Base-by-base conservation (phyloP, 164 flowering plant species). In the Warburgia ugandensis region DNA sequence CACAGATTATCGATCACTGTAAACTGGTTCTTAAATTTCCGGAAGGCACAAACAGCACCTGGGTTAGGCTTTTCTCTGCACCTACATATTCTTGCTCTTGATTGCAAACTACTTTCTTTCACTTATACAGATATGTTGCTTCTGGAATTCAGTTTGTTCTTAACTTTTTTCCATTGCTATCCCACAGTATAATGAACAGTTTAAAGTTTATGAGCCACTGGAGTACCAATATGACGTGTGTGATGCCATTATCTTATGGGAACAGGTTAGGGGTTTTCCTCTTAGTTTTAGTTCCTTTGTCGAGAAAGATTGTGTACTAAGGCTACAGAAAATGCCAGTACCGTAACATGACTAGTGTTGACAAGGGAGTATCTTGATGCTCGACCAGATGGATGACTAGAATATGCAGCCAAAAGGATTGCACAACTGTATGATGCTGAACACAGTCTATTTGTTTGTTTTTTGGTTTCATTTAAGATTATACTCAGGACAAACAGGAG, bases 361-460 rank as follows among this genome's bases (percentile, higher is more conserved):
- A 89, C 99, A 29, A 84, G 99, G 71, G 96, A 94, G 50, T 94
- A 94, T 72, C 71, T 94, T 4, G 96, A 89, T 73, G 79, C 72
- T 17, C 85, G 99, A 31, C 99, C 97, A 16, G 86, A 89, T 73
- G 99, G 99, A 33, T 94, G 99, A 96, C 67, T 84, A 37, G 90
- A 80, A 0, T 89, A 94, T 79, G 97, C 97, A 14, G 86, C 99
- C 46, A 74, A 84, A 65, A 79, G 99, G 71, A 94, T 94, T 50
- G 97, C 99, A 26, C 97, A 94, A 61, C 55, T 94, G 99, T 92
- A 88, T 52, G 86, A 25, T 54, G 43, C 50, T 50, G 13, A 29
- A 59, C 56, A 17, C 17, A 41, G 41, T 43, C 12, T 12, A 20
- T 30, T 52, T 40, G 19, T 43, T 58, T 33, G 11, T 52, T 35